Percentiles rank a stretch among this genome's conserved stretches.
Conservation (phyloP, 2,329 filamentous ascomycete species). For the Mollisiaceae sp. region DNA sequence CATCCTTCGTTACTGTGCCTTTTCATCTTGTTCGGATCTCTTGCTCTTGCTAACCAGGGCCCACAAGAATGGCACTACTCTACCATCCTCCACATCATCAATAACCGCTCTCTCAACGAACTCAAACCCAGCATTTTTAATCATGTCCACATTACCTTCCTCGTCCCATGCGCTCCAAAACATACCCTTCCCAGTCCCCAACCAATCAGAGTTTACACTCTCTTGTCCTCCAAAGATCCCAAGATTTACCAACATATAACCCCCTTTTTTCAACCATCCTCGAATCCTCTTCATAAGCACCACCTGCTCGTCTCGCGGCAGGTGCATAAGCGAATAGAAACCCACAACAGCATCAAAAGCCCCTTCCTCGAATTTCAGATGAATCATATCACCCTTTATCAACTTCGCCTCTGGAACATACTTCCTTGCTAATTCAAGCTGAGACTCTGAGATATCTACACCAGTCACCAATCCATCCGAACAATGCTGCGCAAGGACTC, state of each 20-base stretch:
- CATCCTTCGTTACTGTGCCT: neutral
- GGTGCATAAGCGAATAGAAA: constrained; percentile 52
- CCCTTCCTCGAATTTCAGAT: constrained; percentile 41
- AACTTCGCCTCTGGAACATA: neutral
- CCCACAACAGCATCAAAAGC: constrained; percentile 49
- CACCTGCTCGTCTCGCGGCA: constrained; percentile 49
- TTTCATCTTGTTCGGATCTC: neutral
- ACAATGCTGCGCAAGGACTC: constrained; percentile 32
- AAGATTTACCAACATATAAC: constrained; percentile 48
- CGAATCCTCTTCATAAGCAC: constrained; percentile 44
- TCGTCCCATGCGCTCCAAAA: constrained; percentile 6
- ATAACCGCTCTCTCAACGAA: neutral
- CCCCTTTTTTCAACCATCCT: constrained; percentile 49
- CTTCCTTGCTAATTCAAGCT: constrained; percentile 45
- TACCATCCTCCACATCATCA: neutral
- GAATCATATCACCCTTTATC: constrained; percentile 48
- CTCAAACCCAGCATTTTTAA: neutral
- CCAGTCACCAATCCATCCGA: constrained; percentile 41
- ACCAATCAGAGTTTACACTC: neutral
- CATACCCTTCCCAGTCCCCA: neutral
- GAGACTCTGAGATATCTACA: constrained; percentile 49
- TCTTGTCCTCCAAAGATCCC: constrained; percentile 7
- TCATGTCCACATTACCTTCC: neutral
- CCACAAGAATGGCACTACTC: constrained; percentile 2
- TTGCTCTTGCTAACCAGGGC: neutral